These are phyloP conservation scores for Thermothielavioides terrestris DNA, from an alignment of 495 filamentous ascomycete genomes.

Conservation along the genomic window DNA sequence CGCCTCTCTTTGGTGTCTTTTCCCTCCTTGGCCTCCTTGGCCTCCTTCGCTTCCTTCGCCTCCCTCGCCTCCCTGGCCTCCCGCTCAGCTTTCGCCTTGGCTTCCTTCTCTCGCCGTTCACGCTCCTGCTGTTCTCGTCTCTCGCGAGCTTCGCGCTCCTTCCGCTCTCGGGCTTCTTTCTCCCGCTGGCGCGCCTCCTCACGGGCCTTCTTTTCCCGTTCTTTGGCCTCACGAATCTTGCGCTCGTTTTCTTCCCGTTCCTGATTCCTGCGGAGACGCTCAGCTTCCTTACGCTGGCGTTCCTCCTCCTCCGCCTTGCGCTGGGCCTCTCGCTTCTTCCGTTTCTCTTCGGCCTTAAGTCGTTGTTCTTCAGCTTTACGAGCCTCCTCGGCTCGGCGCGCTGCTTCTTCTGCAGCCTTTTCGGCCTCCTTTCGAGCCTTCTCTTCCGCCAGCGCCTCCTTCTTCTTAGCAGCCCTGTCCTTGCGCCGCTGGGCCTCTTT, in stretches of 20 bases:
- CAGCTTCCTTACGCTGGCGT: constrained; percentile 52
- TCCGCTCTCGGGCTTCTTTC: constrained; percentile 58
- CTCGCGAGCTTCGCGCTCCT: constrained; percentile 61
- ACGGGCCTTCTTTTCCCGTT: constrained; percentile 76
- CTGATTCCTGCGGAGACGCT: constrained; percentile 57
- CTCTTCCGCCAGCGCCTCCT: constrained; percentile 81
- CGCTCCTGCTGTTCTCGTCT: constrained; percentile 56
- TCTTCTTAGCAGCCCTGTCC: constrained; percentile 78
- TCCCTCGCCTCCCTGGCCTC: constrained; percentile 17
- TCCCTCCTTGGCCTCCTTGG: constrained; percentile 28
- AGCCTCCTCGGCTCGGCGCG: constrained; percentile 63
- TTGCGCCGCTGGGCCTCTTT: constrained; percentile 90
- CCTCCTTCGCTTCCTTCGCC: constrained; percentile 14
- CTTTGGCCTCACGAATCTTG: constrained; percentile 67
- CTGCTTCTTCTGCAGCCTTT: constrained; percentile 84
- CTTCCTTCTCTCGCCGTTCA: constrained; percentile 43
- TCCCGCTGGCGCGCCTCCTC: constrained; percentile 54
- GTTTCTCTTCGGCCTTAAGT: constrained; percentile 75
- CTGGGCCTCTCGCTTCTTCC: constrained; percentile 87
- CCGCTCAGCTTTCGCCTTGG: constrained; percentile 28
- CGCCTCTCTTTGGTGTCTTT: constrained; percentile 45
- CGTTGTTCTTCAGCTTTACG: constrained; percentile 74
- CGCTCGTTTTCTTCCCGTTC: constrained; percentile 81
- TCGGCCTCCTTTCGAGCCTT: constrained; percentile 77
- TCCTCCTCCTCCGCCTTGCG: constrained; percentile 86